A percentile compares a stretch with the other conserved stretches of the same genome.
Evolutionary conservation across 306 rosid species (phyloP).

Genomic region (Medicago arabica): DNA sequence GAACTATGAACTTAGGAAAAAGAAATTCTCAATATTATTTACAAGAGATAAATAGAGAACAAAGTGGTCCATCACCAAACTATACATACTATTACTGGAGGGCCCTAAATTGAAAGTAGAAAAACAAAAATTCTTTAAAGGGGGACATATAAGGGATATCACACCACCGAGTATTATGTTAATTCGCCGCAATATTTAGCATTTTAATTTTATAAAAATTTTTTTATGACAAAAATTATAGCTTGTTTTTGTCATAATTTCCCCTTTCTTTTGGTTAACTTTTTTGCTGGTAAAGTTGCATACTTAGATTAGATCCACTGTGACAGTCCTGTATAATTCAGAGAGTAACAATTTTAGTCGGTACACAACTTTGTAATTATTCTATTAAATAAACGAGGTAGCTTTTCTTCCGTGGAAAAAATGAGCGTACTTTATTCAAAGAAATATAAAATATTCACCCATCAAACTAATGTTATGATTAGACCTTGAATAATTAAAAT

Average conservation of each 20-base stretch:
- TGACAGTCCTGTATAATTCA: conserved; percentile 14
- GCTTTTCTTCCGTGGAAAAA: conserved; percentile 44
- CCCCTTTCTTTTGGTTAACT: conserved; percentile 38
- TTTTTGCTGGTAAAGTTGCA: conserved; percentile 35
- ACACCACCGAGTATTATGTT: neutral
- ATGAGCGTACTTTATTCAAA: conserved; percentile 39
- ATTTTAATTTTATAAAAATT: neutral
- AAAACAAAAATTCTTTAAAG: too few relatives aligned
- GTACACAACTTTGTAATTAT: conserved; percentile 36
- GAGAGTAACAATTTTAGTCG: conserved; percentile 41
- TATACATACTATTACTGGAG: too few relatives aligned
- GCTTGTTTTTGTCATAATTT: conserved; percentile 2
- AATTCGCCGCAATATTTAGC: neutral
- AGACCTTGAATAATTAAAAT: neutral
- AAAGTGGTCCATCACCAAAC: too few relatives aligned
- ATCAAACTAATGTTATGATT: conserved; percentile 9
- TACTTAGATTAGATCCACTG: conserved; percentile 29
- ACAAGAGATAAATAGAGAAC: too few relatives aligned
- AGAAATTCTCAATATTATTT: too few relatives aligned
- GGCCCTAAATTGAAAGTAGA: too few relatives aligned
- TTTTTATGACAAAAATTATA: neutral
- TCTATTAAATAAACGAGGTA: conserved; percentile 21
- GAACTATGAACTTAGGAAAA: too few relatives aligned
- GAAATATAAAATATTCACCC: conserved; percentile 36
- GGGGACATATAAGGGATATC: neutral